Percentiles rank a stretch among this genome's conserved stretches.
phyloP scores from a whole-genome alignment of 345 rosid genomes.

The Lepidium didymum region DNA sequence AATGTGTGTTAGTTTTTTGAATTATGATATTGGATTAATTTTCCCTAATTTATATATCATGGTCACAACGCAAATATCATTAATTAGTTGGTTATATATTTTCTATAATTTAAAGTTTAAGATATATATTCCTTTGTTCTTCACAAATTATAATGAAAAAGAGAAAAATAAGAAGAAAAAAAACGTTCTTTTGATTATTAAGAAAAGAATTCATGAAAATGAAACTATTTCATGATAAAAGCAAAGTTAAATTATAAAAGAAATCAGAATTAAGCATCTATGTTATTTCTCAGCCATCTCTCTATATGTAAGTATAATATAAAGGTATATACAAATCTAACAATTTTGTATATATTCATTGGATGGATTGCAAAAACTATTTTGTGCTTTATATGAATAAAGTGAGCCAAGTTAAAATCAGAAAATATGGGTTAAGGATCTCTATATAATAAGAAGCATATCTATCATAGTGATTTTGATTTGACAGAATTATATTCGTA shows the following conservation, averaged over 20 bases:
- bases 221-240: background rate
- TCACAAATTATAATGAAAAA: background rate
- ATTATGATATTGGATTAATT: no score
- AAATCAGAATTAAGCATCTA: background rate
- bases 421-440: background rate
- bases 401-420: background rate
- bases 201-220: background rate
- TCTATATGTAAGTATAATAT: no score
- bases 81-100: no score
- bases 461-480: conserved; percentile 6
- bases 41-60: no score
- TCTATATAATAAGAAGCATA: background rate
- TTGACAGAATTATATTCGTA: conserved; percentile 16
- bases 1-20: no score
- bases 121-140: background rate
- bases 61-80: no score
- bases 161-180: background rate
- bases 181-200: background rate
- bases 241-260: background rate
- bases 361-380: background rate
- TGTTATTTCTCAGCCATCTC: no score
- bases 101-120: background rate
- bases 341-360: background rate
- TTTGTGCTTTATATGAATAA: background rate
- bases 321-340: no score